Percentiles rank a stretch among this genome's conserved stretches.
These are phyloP conservation scores for Phaffia tasmanica DNA, from an alignment of 768 basidiomycete species.

Conservation along the genomic window DNA sequence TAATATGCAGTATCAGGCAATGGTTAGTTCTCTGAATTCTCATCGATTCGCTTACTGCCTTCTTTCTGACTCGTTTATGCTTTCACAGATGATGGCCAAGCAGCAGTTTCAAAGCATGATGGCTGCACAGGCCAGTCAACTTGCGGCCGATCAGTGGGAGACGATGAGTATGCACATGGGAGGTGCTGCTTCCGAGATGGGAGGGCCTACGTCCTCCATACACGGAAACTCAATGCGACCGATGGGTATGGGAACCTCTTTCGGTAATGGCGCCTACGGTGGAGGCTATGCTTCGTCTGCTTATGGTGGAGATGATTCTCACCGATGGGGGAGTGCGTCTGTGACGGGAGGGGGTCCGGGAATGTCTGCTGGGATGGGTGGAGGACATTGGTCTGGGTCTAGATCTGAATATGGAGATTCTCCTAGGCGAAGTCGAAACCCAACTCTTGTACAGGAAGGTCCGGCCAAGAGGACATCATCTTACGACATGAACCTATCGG, in stretches of 20 bases:
- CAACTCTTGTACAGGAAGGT: background rate
- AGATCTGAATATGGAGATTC: constrained; percentile 21
- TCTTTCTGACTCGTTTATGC: background rate
- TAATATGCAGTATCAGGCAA: constrained; percentile 22
- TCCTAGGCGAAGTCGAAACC: background rate
- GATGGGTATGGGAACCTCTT: constrained; percentile 3
- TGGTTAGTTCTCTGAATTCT: constrained; percentile 10
- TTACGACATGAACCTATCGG: background rate
- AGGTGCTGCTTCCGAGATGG: constrained; percentile 17
- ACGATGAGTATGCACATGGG: constrained; percentile 8
- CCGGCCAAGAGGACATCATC: background rate
- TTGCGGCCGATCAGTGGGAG: constrained; percentile 23
- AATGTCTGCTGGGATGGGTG: background rate
- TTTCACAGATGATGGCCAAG: constrained; percentile 24
- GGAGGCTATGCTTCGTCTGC: constrained; percentile 20
- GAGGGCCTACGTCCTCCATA: background rate
- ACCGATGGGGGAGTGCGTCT: background rate
- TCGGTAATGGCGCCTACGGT: constrained; percentile 3
- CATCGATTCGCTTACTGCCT: background rate
- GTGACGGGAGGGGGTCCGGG: background rate
- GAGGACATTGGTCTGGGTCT: background rate
- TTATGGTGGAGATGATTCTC: constrained; percentile 12
- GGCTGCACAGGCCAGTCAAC: constrained; percentile 20
- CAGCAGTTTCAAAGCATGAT: constrained; percentile 18
- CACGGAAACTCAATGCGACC: background rate